phyloP scores from a whole-genome alignment of 2,329 filamentous ascomycete genomes.

The Venturia nashicola region DNA sequence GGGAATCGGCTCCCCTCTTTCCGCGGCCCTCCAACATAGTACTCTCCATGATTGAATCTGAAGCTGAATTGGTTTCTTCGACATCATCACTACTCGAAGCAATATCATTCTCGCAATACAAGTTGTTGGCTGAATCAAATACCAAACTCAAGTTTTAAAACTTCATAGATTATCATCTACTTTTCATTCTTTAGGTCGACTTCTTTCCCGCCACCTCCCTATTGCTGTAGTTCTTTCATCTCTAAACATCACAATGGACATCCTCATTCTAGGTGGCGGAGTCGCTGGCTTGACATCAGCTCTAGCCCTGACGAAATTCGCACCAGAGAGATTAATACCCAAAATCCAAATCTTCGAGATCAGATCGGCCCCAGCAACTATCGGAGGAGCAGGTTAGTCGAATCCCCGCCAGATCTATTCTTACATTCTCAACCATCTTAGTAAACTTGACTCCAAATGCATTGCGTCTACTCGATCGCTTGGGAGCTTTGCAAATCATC shows the following conservation, averaged over 20 bases:
- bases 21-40: not conserved
- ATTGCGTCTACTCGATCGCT: constrained; percentile 28
- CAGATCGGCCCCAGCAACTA: constrained; percentile 9
- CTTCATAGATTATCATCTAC: not conserved
- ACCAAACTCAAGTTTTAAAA: not conserved
- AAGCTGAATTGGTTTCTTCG: not conserved
- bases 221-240: not conserved
- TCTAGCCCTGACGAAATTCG: constrained; percentile 13
- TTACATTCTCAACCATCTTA: constrained; percentile 10
- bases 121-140: not conserved
- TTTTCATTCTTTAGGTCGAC: not conserved
- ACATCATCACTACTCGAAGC: not conserved
- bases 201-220: not conserved
- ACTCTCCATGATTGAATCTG: not conserved
- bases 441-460: constrained; percentile 33
- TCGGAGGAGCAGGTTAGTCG: constrained; percentile 20
- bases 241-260: constrained; percentile 9
- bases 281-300: constrained; percentile 16
- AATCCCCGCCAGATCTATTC: constrained; percentile 21
- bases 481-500: constrained; percentile 28
- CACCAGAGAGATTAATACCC: not conserved
- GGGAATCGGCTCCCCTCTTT: not conserved
- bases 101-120: not conserved
- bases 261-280: constrained; percentile 18
- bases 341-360: constrained; percentile 5